Conservation (phyloP, 2,329 filamentous ascomycete genomes). For the Stagonosporopsis chrysanthemi region DNA sequence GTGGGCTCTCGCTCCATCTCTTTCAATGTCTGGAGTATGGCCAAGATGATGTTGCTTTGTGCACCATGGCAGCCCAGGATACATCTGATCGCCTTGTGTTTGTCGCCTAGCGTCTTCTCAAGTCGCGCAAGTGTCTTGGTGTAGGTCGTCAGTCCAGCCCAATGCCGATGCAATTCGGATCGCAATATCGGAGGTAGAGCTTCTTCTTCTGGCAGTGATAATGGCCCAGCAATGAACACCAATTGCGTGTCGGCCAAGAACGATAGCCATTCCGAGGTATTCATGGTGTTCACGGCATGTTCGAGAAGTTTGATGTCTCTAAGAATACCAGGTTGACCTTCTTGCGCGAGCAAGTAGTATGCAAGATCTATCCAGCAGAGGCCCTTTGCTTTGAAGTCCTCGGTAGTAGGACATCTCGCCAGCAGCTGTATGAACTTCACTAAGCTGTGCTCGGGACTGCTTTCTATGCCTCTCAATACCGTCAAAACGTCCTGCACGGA, state of each 20-base stretch:
- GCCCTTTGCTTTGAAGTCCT: conserved; percentile 9
- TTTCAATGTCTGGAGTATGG: conserved; percentile 28
- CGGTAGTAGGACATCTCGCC: not conserved
- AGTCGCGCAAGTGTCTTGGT: conserved; percentile 26
- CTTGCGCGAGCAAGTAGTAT: conserved; percentile 24
- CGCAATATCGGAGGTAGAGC: conserved; percentile 21
- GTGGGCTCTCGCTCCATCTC: conserved; percentile 14
- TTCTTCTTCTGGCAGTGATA: conserved; percentile 3
- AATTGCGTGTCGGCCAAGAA: conserved; percentile 31
- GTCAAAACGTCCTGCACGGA: conserved; percentile 21
- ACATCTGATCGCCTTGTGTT: conserved; percentile 18
- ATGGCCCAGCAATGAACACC: conserved; percentile 23
- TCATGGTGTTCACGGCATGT: conserved; percentile 27
- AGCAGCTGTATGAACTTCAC: conserved; percentile 31
- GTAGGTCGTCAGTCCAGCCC: conserved; percentile 3
- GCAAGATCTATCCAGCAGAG: conserved; percentile 36
- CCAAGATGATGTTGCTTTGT: conserved; percentile 18
- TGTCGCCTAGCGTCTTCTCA: conserved; percentile 20
- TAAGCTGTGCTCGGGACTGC: conserved; percentile 16
- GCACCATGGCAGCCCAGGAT: conserved; percentile 26
- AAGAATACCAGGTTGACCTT: conserved; percentile 3
- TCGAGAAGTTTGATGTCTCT: conserved; percentile 18
- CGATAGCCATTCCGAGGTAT: conserved; percentile 29
- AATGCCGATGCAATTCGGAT: conserved; percentile 7
- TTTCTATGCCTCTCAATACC: conserved; percentile 16